Conservation (phyloP, 2,329 filamentous ascomycete genomes). For the Penicillium brasilianum region DNA sequence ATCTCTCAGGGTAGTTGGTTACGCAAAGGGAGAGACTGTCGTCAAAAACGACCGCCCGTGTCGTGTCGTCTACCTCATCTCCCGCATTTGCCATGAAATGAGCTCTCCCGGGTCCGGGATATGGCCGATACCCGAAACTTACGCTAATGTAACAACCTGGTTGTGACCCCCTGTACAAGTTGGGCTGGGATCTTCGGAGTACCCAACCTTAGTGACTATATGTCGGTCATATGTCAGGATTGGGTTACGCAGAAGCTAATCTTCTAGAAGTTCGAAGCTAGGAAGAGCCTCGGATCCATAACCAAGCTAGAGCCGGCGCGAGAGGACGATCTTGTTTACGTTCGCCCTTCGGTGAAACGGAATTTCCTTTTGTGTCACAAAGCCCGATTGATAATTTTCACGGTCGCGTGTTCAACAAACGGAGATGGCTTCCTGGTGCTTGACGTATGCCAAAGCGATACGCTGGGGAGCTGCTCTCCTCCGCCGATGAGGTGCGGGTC, state of each 20-base stretch:
- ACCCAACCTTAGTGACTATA: too few species aligned
- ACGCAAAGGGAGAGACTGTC: background rate
- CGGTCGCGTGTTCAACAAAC: background rate
- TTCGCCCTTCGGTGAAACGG: too few species aligned
- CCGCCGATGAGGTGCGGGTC: background rate
- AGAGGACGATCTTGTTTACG: background rate
- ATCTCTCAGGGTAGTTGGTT: background rate
- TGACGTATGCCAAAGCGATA: background rate
- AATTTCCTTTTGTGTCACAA: background rate
- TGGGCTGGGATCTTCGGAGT: background rate
- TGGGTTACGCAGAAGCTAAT: background rate
- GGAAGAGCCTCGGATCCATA: background rate
- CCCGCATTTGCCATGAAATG: background rate
- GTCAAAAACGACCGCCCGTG: background rate
- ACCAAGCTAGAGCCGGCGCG: background rate
- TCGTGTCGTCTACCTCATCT: background rate
- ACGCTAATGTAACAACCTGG: background rate
- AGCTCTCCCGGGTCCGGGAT: conserved; percentile 2
- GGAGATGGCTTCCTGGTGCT: too few species aligned
- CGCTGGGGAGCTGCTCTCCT: background rate
- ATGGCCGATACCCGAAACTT: conserved; percentile 6
- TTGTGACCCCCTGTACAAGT: background rate
- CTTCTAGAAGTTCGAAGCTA: background rate
- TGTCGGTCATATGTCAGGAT: background rate
- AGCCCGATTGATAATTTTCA: background rate